Base-by-base conservation (phyloP, 2,329 filamentous ascomycete species). In the Camillea tinctor region DNA sequence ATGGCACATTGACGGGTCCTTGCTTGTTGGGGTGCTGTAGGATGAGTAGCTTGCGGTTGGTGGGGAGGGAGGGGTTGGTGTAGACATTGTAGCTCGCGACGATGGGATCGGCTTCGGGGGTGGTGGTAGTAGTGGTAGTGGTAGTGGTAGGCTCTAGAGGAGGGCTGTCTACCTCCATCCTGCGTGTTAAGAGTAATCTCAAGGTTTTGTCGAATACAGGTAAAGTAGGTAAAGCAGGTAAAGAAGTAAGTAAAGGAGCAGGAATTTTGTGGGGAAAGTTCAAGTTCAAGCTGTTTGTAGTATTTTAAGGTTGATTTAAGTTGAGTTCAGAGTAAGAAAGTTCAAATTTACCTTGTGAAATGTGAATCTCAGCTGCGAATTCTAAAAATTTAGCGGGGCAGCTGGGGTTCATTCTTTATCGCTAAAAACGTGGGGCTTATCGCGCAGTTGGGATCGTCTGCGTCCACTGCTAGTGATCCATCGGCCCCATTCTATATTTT, bases 1-100 rank as follows among this genome's bases (percentile, higher is more conserved):
- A 89, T 5, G 85, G 81, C 56, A 74, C 67, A 56, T 72, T 75
- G 52, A 76, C 70, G 11, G 76, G 72, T 64, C 88, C 83, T 49
- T 84, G 80, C 60, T 86, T 90, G 76, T 93, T 93, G 23, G 93
- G 89, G 75, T 96, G 96, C 79, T 98, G 93, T 52, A 99, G 85
- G 64, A 98, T 85, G 69, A 94, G 89, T 61, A 93, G 85, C 66
- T 88, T 84, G 60, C 86, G 87, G 69, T 81, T 80, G 17, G 77
- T 73, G 4, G 87, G 81, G 52, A 90, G 84, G 20, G 83, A 79
- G 21, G 92, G 89, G 68, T 93, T 97, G 72, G 97, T 87, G 77
- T 89, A 94, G 75, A 98, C 87, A 72, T 92, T 86, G 83, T 97
- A 98, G 63, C 84, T 87, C 50, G 87, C 83, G 56, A 89, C 82